phyloP scores from a whole-genome alignment of 1,284 basidiomycete species.

The Rhodofomes roseus region DNA sequence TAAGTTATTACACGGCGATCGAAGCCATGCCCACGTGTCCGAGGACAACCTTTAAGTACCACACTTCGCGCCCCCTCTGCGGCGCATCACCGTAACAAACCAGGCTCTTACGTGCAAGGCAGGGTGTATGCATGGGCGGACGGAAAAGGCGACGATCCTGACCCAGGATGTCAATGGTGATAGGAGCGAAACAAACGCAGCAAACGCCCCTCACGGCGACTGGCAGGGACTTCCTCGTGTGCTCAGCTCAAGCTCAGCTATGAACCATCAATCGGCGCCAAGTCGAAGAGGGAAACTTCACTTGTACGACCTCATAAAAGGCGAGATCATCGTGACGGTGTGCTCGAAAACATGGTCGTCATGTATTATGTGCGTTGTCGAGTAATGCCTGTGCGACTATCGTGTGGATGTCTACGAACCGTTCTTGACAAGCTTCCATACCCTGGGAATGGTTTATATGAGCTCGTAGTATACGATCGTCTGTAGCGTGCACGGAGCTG shows the following conservation, averaged over 20 bases:
- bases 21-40: neutral
- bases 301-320: neutral
- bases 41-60: neutral
- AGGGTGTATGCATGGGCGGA: no score
- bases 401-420: slow-evolving; percentile 70
- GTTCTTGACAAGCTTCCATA: slow-evolving; percentile 61
- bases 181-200: no score
- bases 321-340: neutral
- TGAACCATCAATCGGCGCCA: neutral
- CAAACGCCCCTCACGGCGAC: no score
- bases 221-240: no score
- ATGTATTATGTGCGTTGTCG: slow-evolving; percentile 31
- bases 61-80: no score
- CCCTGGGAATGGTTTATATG: slow-evolving; percentile 38
- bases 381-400: slow-evolving; percentile 69
- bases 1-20: neutral
- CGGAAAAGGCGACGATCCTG: no score
- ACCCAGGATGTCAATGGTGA: no score
- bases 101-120: no score
- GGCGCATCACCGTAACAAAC: no score
- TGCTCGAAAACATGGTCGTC: neutral
- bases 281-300: neutral
- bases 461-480: neutral
- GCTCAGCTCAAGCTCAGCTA: no score
- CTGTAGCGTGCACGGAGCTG: slow-evolving; percentile 19